phyloP scores from a whole-genome alignment of 176 grass and related monocot species.

The Echinochloa phyllopogon region DNA sequence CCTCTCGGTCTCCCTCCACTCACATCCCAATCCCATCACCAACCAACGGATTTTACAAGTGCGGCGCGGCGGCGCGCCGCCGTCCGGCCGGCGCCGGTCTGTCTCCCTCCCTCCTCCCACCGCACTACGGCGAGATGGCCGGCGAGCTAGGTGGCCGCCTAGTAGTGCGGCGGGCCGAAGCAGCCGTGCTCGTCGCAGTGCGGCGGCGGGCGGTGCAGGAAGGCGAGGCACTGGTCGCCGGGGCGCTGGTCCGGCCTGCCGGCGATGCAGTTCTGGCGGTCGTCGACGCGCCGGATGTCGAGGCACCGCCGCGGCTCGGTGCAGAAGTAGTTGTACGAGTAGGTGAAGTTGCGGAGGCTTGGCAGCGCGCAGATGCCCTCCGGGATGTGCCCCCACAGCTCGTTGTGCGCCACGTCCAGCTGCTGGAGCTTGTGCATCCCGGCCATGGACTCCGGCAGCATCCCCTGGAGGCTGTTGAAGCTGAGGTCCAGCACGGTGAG shows the following conservation, averaged over 20 bases:
- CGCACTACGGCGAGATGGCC: background rate
- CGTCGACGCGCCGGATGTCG: constrained; percentile 52
- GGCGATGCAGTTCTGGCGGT: constrained; percentile 75
- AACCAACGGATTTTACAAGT: constrained; percentile 43
- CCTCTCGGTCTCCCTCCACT: background rate
- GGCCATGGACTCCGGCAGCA: constrained; percentile 63
- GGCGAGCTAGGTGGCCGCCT: background rate
- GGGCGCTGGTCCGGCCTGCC: constrained; percentile 64
- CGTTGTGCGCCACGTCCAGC: constrained; percentile 82
- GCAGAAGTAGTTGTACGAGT: constrained; percentile 90
- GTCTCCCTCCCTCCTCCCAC: too few species aligned
- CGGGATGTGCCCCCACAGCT: constrained; percentile 57
- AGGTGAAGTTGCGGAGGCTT: constrained; percentile 71
- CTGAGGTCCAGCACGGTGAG: constrained; percentile 81
- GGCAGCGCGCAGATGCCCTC: constrained; percentile 76
- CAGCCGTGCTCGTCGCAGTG: constrained; percentile 70
- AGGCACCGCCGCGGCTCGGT: constrained; percentile 59
- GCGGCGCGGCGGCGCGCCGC: constrained; percentile 12
- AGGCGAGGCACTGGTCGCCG: constrained; percentile 61
- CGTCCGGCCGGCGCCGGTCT: too few species aligned
- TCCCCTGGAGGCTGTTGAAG: constrained; percentile 66
- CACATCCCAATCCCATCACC: background rate
- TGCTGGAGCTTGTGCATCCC: constrained; percentile 66
- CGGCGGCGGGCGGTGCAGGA: constrained; percentile 69
- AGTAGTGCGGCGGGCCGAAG: constrained; percentile 57